Evolutionary conservation across 192 early-diverging fungal genomes (phyloP).

Genomic region (Powellomyces hirtus): DNA sequence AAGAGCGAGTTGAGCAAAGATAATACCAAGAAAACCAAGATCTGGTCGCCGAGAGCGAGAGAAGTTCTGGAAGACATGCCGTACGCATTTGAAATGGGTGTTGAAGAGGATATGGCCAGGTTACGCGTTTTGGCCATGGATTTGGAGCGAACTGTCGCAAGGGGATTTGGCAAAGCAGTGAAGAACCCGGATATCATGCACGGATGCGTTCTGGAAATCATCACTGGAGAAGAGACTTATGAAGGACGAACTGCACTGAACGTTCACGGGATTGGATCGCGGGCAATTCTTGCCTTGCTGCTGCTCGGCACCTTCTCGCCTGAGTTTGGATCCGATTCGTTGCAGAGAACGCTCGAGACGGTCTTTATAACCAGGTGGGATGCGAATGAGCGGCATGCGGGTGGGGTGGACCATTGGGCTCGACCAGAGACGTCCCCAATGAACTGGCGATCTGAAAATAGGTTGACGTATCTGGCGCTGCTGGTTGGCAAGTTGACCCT

Average conservation of each 20-base stretch:
- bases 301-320: constrained; percentile 3
- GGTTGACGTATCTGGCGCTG: constrained; percentile 9
- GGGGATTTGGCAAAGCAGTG: not conserved
- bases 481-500: constrained; percentile 6
- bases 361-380: constrained; percentile 17
- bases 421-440: not conserved
- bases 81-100: constrained; percentile 30
- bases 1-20: not conserved
- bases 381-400: not conserved
- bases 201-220: not conserved
- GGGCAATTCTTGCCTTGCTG: constrained; percentile 5
- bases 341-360: constrained; percentile 8
- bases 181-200: constrained; percentile 14
- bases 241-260: no score
- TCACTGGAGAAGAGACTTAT: not conserved
- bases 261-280: not conserved
- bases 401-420: constrained; percentile 22
- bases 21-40: constrained; percentile 5
- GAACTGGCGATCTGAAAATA: not conserved
- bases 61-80: constrained; percentile 26
- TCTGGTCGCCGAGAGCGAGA: constrained; percentile 20
- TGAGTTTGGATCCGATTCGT: not conserved
- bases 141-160: constrained; percentile 12
- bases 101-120: constrained; percentile 28
- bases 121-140: constrained; percentile 17